These are phyloP conservation scores for Ensete glaucum DNA, from an alignment of 176 grass and related monocot genomes.

Conservation along the genomic window DNA sequence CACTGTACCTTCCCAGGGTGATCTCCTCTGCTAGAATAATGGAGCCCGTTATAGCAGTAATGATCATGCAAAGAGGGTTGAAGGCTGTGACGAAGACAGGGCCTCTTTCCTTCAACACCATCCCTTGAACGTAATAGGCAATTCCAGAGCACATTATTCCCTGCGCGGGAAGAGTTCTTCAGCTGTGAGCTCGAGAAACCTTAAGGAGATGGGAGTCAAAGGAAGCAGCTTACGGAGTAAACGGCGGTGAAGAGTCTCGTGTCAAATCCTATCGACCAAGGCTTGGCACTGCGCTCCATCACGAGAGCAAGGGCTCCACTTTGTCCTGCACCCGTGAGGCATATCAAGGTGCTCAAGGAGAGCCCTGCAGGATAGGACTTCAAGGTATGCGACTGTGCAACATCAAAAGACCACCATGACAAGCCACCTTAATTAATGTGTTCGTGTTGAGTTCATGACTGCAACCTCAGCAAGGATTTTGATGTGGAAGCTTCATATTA, in stretches of 20 bases:
- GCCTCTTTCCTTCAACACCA: conserved; percentile 39
- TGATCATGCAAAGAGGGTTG: conserved; percentile 48
- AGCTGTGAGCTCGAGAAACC: neutral
- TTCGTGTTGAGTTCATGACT: neutral
- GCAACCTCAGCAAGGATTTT: neutral
- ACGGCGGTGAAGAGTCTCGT: conserved; percentile 62
- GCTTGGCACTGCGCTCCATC: conserved; percentile 45
- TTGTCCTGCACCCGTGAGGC: conserved; percentile 29
- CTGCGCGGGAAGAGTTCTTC: conserved; percentile 9
- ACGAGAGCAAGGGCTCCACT: conserved; percentile 44
- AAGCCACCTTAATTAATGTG: neutral
- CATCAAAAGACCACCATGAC: neutral
- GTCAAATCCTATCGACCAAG: conserved; percentile 64
- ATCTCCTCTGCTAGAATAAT: conserved; percentile 36
- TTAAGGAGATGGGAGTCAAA: neutral
- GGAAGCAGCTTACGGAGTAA: conserved; percentile 51
- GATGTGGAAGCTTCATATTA: conserved; percentile 1
- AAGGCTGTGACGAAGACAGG: conserved; percentile 45
- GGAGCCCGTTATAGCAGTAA: conserved; percentile 29
- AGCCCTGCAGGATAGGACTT: conserved; percentile 56
- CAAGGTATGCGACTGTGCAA: conserved; percentile 45
- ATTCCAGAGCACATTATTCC: conserved; percentile 42
- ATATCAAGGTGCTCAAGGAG: conserved; percentile 53
- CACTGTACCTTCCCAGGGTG: conserved; percentile 32
- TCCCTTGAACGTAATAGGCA: conserved; percentile 34